These are phyloP conservation scores for Ophiostoma angusticollis DNA, from an alignment of 2,329 filamentous ascomycete species.

Conservation along the genomic window DNA sequence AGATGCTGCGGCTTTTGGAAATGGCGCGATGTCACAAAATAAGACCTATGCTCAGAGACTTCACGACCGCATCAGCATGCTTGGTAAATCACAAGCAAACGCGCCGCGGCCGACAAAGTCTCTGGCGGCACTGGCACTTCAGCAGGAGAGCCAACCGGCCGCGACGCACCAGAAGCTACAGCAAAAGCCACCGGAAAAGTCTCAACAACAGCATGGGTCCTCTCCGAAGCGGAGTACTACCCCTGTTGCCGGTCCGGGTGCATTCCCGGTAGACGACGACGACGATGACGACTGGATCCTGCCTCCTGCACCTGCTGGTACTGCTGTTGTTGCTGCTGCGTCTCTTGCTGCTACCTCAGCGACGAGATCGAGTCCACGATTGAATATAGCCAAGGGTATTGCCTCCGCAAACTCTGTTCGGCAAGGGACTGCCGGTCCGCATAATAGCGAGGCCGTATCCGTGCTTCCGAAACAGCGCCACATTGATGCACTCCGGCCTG, in stretches of 20 bases:
- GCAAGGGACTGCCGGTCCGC: constrained; percentile 40
- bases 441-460: constrained; percentile 32
- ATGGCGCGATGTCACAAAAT: constrained; percentile 48
- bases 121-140: constrained; percentile 20
- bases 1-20: constrained; percentile 26
- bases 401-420: constrained; percentile 41
- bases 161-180: constrained; percentile 7
- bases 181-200: constrained; percentile 15
- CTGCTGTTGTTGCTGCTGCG: too few species aligned
- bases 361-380: constrained; percentile 33
- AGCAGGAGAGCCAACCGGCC: constrained; percentile 15
- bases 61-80: constrained; percentile 78
- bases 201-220: constrained; percentile 1
- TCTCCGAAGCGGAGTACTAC: constrained; percentile 5
- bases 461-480: constrained; percentile 29
- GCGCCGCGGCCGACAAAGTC: constrained; percentile 36
- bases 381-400: constrained; percentile 45
- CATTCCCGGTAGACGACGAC: constrained; percentile 40
- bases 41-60: constrained; percentile 90
- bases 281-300: constrained; percentile 53
- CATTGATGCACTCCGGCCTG: constrained; percentile 17
- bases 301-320: too few species aligned
- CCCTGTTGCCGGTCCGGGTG: constrained; percentile 36
- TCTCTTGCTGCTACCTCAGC: constrained; percentile 29
- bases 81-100: constrained; percentile 44